Evolutionary conservation across 2,329 filamentous ascomycete genomes (phyloP).

Genomic region (Aureobasidium melanogenum): DNA sequence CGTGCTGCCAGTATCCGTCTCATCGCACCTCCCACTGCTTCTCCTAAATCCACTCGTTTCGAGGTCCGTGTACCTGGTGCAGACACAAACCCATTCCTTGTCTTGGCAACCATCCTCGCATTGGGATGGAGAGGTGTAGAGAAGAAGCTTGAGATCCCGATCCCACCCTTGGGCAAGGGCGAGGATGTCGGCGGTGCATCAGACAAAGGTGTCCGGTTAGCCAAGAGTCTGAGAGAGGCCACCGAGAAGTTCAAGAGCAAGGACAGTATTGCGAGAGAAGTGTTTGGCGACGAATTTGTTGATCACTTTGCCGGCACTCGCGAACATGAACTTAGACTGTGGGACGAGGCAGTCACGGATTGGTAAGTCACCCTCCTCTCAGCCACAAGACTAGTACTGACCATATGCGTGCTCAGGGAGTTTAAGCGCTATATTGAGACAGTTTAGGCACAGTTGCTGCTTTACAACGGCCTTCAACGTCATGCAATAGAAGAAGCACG

Average conservation of each 20-base stretch:
- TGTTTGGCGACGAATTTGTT: slow-evolving; percentile 91
- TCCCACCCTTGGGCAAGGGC: slow-evolving; percentile 76
- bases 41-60: slow-evolving; percentile 78
- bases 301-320: slow-evolving; percentile 90
- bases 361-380: slow-evolving; percentile 54
- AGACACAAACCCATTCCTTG: slow-evolving; percentile 81
- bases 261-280: slow-evolving; percentile 82
- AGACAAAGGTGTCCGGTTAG: slow-evolving; percentile 68
- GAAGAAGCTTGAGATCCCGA: slow-evolving; percentile 76
- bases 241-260: slow-evolving; percentile 66
- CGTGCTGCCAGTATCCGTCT: slow-evolving; percentile 84
- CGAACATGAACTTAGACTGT: slow-evolving; percentile 81
- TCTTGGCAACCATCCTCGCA: slow-evolving; percentile 76
- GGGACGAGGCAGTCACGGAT: slow-evolving; percentile 94
- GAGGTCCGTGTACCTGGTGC: slow-evolving; percentile 92
- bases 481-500: neutral
- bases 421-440: slow-evolving; percentile 32
- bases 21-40: slow-evolving; percentile 79
- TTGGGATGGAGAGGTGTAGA: slow-evolving; percentile 87
- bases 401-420: slow-evolving; percentile 22
- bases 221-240: slow-evolving; percentile 78
- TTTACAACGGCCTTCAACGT: neutral
- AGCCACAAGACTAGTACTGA: neutral
- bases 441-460: slow-evolving; percentile 17
- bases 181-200: slow-evolving; percentile 65